phyloP scores from a whole-genome alignment of 257 asterid species.

The Capsicum chinense region DNA sequence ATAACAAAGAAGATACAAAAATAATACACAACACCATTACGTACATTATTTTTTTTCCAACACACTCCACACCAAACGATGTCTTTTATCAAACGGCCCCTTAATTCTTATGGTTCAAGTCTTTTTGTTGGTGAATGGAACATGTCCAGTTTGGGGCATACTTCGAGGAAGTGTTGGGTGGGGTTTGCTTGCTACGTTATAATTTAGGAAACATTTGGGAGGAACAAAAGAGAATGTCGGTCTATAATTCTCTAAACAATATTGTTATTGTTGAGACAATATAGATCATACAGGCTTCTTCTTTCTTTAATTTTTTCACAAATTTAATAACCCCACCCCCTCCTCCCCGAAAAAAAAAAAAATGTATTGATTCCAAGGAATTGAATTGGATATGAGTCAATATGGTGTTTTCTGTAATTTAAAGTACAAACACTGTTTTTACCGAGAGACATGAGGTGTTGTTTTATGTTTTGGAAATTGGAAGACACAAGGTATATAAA shows the following conservation, averaged over 20 bases:
- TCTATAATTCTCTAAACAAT: slow-evolving; percentile 40
- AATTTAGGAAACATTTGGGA: slow-evolving; percentile 44
- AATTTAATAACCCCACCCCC: not conserved
- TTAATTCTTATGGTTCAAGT: not conserved
- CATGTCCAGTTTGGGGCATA: slow-evolving; percentile 43
- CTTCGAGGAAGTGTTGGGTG: slow-evolving; percentile 39
- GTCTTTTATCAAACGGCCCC: no score
- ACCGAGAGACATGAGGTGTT: not conserved
- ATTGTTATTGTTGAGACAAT: not conserved
- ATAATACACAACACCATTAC: no score
- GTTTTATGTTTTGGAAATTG: slow-evolving; percentile 13
- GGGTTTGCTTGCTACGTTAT: slow-evolving; percentile 34
- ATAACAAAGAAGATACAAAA: no score
- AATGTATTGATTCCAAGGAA: not conserved
- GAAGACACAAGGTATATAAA: not conserved
- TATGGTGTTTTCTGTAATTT: not conserved
- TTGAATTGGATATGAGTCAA: slow-evolving; percentile 3
- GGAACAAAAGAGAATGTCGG: slow-evolving; percentile 79
- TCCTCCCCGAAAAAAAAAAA: no score
- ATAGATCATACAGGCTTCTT: not conserved
- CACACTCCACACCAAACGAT: no score
- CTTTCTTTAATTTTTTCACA: not conserved
- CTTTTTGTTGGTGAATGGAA: slow-evolving; percentile 21
- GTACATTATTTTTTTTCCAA: no score
- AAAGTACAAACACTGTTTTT: not conserved